Evolutionary conservation across 768 basidiomycete species (phyloP), one percentile per base, ranked within the genome.

Genomic region (Agaricus bisporus): DNA sequence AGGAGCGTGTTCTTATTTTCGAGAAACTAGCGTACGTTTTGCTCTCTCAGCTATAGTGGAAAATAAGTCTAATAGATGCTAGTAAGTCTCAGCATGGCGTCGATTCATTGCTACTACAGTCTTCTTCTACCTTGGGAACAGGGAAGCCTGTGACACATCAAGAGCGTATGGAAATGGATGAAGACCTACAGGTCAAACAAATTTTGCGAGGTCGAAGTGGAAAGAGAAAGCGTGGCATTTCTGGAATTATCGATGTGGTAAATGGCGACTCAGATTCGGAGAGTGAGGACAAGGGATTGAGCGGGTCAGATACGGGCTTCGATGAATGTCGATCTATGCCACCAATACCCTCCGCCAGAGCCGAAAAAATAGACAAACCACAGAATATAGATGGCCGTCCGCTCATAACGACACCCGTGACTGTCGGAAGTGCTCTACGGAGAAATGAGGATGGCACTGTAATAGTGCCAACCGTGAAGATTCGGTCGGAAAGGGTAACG

Each of bases 91-190:
- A 54, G 47, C 35, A 26, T 35, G 53, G 39, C 14, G 26, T 88
- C 41, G 70, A 76, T 12, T 76, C 80, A 25, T 64, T 85, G 12
- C 66, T 78, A 18, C 72, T 97, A 22, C 83, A 88, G 46, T 85
- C 91, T 0, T 92, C 94, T 15, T 80, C 93, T 6, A 87, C 85
- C 1, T 80, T 97, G 50, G 92, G 93, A 14, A 86, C 91, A 1
- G 86, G 87, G 11, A 85, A 77, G 61, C 63, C 73, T 3, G 63
- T 68, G 2, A 86, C 88, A 2, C 79, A 84, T 57, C 77, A 80
- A 38, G 80, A 86, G 46, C 77, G 71, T 4, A 62, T 79, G 22
- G 84, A 84, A 22, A 78, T 73, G 57, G 61, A 68, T 6, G 87
- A 89, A 61, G 81, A 89, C 57, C 72, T 76, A 45, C 74, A 81